Conservation (phyloP, 2,329 filamentous ascomycete species). For the Aspergillus sp. region DNA sequence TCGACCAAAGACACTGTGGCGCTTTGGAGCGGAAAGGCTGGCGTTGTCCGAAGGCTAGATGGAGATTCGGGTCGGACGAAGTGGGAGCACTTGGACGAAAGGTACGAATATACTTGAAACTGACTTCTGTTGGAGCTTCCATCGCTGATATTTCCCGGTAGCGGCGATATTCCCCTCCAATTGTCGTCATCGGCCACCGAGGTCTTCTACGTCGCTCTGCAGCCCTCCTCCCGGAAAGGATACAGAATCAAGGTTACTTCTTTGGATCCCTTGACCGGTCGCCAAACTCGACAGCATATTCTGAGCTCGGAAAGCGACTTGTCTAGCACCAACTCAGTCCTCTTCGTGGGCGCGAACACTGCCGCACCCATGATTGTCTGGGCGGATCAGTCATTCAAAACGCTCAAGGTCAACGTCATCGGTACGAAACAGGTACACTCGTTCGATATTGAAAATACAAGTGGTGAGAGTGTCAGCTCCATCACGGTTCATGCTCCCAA, state of each 20-base stretch:
- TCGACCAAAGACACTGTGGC: constrained; percentile 65
- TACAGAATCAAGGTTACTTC: constrained; percentile 75
- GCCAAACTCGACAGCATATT: constrained; percentile 68
- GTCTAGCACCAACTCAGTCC: constrained; percentile 39
- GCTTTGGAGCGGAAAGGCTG: constrained; percentile 59
- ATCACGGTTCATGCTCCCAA: constrained; percentile 72
- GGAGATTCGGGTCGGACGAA: constrained; percentile 70
- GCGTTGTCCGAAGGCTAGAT: constrained; percentile 69
- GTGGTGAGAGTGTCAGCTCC: constrained; percentile 52
- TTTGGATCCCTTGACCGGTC: constrained; percentile 72
- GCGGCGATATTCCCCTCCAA: constrained; percentile 72
- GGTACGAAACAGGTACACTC: constrained; percentile 44
- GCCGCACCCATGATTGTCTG: constrained; percentile 47
- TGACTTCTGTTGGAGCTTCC: not conserved
- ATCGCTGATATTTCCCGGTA: constrained; percentile 35
- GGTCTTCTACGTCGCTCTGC: constrained; percentile 75
- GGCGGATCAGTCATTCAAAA: constrained; percentile 46
- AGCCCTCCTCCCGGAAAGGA: constrained; percentile 64
- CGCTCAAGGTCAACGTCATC: constrained; percentile 48
- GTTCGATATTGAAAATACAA: constrained; percentile 42
- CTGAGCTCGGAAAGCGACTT: constrained; percentile 76
- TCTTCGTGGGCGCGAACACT: constrained; percentile 44
- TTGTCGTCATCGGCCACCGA: constrained; percentile 68
- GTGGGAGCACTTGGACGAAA: constrained; percentile 74
- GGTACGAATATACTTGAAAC: constrained; percentile 36